Evolutionary conservation across 2,329 filamentous ascomycete species (phyloP).

Genomic region (Alternaria arborescens): DNA sequence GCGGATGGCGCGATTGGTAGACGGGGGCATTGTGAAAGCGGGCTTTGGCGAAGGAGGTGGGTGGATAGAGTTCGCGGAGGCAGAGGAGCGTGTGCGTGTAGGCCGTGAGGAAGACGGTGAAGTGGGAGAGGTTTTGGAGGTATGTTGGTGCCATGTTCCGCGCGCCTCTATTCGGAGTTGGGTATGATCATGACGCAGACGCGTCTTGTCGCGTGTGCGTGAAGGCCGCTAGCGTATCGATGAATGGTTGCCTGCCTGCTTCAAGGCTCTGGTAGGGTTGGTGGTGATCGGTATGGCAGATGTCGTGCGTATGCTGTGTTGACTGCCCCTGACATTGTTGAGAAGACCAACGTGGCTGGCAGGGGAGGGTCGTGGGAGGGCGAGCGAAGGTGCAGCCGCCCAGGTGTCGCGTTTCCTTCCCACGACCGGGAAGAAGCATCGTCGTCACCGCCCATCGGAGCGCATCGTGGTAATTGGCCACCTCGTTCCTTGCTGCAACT

Average conservation of each 20-base stretch:
- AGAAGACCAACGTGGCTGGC: neutral
- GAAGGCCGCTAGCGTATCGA: conserved; percentile 6
- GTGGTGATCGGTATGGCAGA: conserved; percentile 1
- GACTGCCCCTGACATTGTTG: conserved; percentile 10
- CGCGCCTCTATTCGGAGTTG: neutral
- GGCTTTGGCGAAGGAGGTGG: conserved; percentile 77
- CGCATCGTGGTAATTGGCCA: conserved; percentile 1
- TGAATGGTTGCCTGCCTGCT: neutral
- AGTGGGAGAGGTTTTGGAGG: conserved; percentile 68
- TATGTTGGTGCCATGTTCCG: conserved; percentile 42
- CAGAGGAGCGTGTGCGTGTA: conserved; percentile 87
- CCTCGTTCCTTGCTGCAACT: neutral
- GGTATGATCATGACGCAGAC: conserved; percentile 6
- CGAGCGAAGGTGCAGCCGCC: neutral
- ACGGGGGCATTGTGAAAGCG: conserved; percentile 86
- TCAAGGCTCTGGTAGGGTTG: neutral
- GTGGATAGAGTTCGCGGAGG: conserved; percentile 81
- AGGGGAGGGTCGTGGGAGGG: no score
- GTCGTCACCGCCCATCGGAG: neutral
- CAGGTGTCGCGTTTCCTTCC: conserved; percentile 7
- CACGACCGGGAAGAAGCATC: conserved; percentile 7
- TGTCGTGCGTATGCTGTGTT: conserved; percentile 14
- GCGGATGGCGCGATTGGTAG: conserved; percentile 84
- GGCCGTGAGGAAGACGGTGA: conserved; percentile 82
- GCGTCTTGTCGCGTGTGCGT: conserved; percentile 26